Conservation (phyloP, 148 eudicot species). For the Euryodendron excelsum region DNA sequence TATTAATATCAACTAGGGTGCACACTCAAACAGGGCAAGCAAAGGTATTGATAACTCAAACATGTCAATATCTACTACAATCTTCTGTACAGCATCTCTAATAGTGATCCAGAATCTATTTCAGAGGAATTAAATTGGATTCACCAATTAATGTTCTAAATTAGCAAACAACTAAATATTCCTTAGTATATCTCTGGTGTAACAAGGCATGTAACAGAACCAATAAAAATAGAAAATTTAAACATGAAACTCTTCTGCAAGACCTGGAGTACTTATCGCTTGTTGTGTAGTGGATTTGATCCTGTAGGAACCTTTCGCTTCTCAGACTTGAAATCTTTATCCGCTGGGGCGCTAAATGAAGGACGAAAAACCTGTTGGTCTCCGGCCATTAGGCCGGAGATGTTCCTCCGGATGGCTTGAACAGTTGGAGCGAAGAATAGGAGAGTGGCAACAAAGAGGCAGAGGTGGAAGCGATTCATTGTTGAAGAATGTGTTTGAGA, state of each 20-base stretch:
- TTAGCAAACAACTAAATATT: background rate
- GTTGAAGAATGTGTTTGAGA: background rate
- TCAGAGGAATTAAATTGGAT: background rate
- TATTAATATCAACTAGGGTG: no score
- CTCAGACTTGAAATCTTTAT: slow-evolving; percentile 17
- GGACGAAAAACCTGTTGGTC: slow-evolving; percentile 7
- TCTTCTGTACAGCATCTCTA: slow-evolving; percentile 4
- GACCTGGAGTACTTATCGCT: slow-evolving; percentile 2
- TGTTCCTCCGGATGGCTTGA: background rate
- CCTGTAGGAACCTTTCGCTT: slow-evolving; percentile 41
- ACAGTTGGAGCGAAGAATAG: background rate
- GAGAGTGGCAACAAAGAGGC: slow-evolving; percentile 11
- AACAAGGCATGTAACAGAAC: background rate
- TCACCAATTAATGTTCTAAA: slow-evolving; percentile 9
- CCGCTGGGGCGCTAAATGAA: background rate
- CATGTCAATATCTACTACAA: background rate
- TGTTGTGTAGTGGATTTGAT: slow-evolving; percentile 42
- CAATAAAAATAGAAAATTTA: background rate
- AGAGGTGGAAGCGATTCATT: slow-evolving; percentile 21
- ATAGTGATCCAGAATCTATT: slow-evolving; percentile 7
- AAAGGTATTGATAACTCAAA: background rate
- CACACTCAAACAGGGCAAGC: background rate
- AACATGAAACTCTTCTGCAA: background rate
- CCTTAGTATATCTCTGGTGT: background rate
- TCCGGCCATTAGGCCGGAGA: background rate